A percentile compares a stretch with the other conserved stretches of the same genome.
phyloP scores from a whole-genome alignment of 2,329 filamentous ascomycete genomes.

The Alternaria alternata region DNA sequence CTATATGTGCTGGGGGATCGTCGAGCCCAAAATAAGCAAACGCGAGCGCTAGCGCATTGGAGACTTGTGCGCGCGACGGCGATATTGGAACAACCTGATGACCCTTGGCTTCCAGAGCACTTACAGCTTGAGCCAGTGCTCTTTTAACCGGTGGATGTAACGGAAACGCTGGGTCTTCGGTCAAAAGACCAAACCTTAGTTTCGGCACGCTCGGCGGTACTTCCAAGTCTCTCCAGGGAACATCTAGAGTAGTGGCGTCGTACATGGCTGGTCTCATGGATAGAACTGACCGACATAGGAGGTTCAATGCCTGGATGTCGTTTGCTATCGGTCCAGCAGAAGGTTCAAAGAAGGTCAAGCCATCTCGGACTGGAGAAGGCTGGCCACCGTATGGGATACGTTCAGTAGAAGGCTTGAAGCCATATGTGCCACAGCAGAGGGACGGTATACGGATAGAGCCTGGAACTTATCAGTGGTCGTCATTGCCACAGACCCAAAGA shows the following conservation, averaged over 20 bases:
- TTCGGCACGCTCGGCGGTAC: background rate
- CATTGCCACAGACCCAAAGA: background rate
- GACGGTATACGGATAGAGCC: slow-evolving; percentile 58
- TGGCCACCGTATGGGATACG: slow-evolving; percentile 54
- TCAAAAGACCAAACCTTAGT: slow-evolving; percentile 10
- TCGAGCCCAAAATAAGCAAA: slow-evolving; percentile 11
- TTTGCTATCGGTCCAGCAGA: slow-evolving; percentile 11
- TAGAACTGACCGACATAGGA: slow-evolving; percentile 4
- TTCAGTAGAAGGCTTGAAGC: slow-evolving; percentile 61
- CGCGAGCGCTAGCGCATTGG: background rate
- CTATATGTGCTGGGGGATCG: background rate
- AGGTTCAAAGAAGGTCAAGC: slow-evolving; percentile 8
- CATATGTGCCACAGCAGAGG: slow-evolving; percentile 61
- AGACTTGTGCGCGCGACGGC: slow-evolving; percentile 3
- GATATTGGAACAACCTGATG: slow-evolving; percentile 4
- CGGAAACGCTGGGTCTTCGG: slow-evolving; percentile 9
- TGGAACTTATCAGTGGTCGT: background rate
- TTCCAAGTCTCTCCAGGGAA: slow-evolving; percentile 7
- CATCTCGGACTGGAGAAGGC: background rate
- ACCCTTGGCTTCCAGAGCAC: slow-evolving; percentile 5
- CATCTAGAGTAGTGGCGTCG: slow-evolving; percentile 6
- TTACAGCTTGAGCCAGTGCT: slow-evolving; percentile 3
- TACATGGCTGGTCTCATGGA: slow-evolving; percentile 9
- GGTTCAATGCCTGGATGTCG: slow-evolving; percentile 2
- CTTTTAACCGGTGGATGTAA: slow-evolving; percentile 15